Percentiles rank a stretch among this genome's conserved stretches.
Evolutionary conservation across 1,139 yeast species (phyloP).

Genomic region (Debaryomyces robertsiae): DNA sequence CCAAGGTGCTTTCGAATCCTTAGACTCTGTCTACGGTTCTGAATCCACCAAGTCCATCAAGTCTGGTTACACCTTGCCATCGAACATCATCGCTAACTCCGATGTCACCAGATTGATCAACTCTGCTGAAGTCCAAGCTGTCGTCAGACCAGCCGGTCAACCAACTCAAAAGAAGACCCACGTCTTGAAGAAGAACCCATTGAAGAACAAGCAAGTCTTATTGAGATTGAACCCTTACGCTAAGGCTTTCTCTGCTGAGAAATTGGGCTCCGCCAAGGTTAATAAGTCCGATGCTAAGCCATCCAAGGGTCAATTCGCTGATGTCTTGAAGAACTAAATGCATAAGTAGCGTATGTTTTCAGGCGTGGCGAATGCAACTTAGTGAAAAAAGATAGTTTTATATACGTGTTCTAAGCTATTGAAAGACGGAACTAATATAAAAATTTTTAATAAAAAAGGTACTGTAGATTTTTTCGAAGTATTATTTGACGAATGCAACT

Average conservation of each 20-base stretch:
- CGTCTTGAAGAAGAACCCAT: constrained; percentile 99
- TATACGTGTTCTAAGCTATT: constrained; percentile 6
- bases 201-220: constrained; percentile 98
- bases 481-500: too few species aligned
- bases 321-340: constrained; percentile 59
- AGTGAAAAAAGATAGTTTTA: constrained; percentile 4
- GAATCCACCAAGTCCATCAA: constrained; percentile 83
- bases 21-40: constrained; percentile 97
- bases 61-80: constrained; percentile 90
- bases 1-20: constrained; percentile 94
- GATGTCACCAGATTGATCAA: constrained; percentile 97
- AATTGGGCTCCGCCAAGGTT: constrained; percentile 84
- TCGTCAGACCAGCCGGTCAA: constrained; percentile 95
- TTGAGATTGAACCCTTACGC: constrained; percentile 99
- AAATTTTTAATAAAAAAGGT: constrained; percentile 1
- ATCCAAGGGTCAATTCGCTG: constrained; percentile 71
- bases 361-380: not conserved
- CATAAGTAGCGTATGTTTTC: not conserved
- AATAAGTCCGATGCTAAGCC: constrained; percentile 63
- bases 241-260: constrained; percentile 91
- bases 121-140: constrained; percentile 99
- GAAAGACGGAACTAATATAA: constrained; percentile 7
- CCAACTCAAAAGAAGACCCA: constrained; percentile 90
- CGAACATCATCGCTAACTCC: constrained; percentile 91
- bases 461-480: too few species aligned